These are phyloP conservation scores for Mucor sp. DNA, from an alignment of 371 early-diverging fungal species.

Conservation along the genomic window DNA sequence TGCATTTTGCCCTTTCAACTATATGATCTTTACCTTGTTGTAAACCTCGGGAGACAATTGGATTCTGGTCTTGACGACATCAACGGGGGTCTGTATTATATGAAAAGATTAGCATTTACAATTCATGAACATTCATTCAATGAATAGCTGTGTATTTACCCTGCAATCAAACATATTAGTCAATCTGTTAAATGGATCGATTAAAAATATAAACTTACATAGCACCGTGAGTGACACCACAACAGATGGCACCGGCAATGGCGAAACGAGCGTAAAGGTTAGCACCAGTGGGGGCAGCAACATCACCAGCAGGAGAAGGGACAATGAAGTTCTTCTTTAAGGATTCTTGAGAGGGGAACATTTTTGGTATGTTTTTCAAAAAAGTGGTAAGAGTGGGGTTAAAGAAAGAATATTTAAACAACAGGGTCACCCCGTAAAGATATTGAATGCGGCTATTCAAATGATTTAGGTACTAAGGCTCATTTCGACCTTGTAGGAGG, in stretches of 20 bases:
- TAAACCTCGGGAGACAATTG: constrained; percentile 68
- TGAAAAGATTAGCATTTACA: neutral
- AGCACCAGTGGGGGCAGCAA: constrained; percentile 59
- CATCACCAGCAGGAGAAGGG: constrained; percentile 51
- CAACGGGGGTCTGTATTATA: constrained; percentile 44
- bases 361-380: constrained; percentile 15
- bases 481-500: neutral
- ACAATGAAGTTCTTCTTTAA: constrained; percentile 50
- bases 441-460: neutral
- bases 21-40: constrained; percentile 53
- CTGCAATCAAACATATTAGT: constrained; percentile 4
- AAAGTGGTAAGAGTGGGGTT: constrained; percentile 17
- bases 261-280: constrained; percentile 74
- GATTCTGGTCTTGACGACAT: constrained; percentile 72
- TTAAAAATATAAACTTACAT: constrained; percentile 33
- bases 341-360: constrained; percentile 49
- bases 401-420: constrained; percentile 11
- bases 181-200: neutral
- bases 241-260: constrained; percentile 75
- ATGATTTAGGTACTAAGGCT: neutral
- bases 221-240: constrained; percentile 77
- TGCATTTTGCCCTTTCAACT: neutral
- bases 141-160: constrained; percentile 12
- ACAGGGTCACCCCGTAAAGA: constrained; percentile 19
- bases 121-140: neutral